phyloP scores from a whole-genome alignment of 371 early-diverging fungal genomes.

The Mortierella polycephala region DNA sequence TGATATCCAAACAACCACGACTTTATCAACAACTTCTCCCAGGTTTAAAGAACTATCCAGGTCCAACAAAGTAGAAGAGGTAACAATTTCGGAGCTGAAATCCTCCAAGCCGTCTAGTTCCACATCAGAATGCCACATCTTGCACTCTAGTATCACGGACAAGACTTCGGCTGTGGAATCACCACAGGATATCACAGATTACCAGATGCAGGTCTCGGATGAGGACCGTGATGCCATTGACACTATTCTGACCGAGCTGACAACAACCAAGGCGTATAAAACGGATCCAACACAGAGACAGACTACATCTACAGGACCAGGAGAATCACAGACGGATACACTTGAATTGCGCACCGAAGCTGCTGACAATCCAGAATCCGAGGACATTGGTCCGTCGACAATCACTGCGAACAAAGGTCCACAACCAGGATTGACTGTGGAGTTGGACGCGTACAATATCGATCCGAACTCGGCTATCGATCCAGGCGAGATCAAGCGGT shows the following conservation, averaged over 20 bases:
- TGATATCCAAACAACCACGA: slow-evolving; percentile 25
- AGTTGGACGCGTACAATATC: slow-evolving; percentile 11
- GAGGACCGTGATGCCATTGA: slow-evolving; percentile 5
- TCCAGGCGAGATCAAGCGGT: slow-evolving; percentile 38
- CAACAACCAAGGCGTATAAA: not conserved
- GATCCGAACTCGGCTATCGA: slow-evolving; percentile 19
- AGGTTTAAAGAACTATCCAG: not conserved
- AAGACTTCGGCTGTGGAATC: not conserved
- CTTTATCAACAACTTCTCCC: not conserved
- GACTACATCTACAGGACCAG: not conserved
- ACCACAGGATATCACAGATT: slow-evolving; percentile 7
- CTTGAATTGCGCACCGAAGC: too few species aligned
- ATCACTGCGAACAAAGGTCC: not conserved
- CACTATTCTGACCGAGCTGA: slow-evolving; percentile 4
- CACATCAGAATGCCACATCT: too few species aligned
- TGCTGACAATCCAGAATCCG: too few species aligned
- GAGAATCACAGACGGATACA: too few species aligned
- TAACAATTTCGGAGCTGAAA: not conserved
- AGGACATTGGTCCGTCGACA: not conserved
- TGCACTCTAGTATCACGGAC: not conserved
- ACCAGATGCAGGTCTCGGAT: slow-evolving; percentile 19
- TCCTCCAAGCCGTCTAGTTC: not conserved
- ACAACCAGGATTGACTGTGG: not conserved
- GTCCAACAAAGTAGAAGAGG: not conserved
- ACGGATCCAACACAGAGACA: not conserved